Base-by-base conservation (phyloP, 768 basidiomycete species). In the Kwoniella bestiolae region DNA sequence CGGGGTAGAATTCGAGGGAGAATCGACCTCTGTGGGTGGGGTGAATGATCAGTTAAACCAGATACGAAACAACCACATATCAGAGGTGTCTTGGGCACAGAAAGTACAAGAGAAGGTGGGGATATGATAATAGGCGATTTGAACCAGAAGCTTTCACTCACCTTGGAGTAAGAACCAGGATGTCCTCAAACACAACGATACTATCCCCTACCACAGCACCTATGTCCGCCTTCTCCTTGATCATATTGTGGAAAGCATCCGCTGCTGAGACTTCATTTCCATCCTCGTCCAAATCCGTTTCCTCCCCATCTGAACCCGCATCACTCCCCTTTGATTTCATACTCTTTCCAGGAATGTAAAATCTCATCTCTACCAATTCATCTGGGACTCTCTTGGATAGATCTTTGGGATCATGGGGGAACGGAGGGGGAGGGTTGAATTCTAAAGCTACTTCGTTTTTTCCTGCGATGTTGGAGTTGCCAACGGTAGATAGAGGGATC, bases 371-470 rank as follows among this genome's bases (percentile, higher is more conserved):
- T 46, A 92, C 89, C 84, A 97, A 87, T 79, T 97, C 94, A 71
- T 98, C 95, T 0, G 83, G 83, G 0, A 82, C 84, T 46, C 79
- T 52, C 72, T 69, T 82, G 80, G 44, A 83, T 74, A 18, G 82
- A 67, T 72, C 57, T 46, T 67, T 76, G 35, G 66, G 52, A 50
- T 68, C 64, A 31, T 56, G 56, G 5, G 12, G 51, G 52, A 52
- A 57, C 18, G 70, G 58, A 16, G 64, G 44, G 32, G 75, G 35
- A 46, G 81, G 74, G 61, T 72, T 68, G 77, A 98, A 96, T 79
- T 99, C 96, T n/a, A 99, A 87, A 0, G 96, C 93, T n/a, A 99
- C 96, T 80, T 99, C 96, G 9, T 92, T 94, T 67, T 92, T 91
- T 23, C 92, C 93, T 12, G 93, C 92, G 73, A 98, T 97, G 82